Conservation (phyloP, 2,329 filamentous ascomycete species). For the Trichoderma sp. region DNA sequence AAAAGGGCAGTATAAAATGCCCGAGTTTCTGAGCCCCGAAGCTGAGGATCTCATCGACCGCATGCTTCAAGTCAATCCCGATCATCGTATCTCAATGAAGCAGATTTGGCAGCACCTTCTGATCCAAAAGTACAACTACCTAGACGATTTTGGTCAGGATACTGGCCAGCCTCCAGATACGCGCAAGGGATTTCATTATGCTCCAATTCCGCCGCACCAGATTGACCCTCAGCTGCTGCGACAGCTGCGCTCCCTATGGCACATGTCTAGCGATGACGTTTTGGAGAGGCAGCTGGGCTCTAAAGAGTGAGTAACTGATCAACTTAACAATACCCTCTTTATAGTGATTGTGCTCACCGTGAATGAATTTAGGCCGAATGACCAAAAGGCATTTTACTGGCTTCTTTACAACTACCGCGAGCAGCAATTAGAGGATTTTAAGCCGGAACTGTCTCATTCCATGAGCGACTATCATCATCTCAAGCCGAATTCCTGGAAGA, state of each 20-base stretch:
- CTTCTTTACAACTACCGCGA: conserved; percentile 79
- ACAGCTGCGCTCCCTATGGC: conserved; percentile 88
- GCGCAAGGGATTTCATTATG: conserved; percentile 60
- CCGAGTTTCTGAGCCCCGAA: conserved; percentile 61
- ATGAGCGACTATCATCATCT: conserved; percentile 89
- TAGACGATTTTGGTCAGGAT: conserved; percentile 62
- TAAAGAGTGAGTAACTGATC: conserved; percentile 53
- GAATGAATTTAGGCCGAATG: conserved; percentile 61
- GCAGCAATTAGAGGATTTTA: conserved; percentile 83
- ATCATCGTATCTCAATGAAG: conserved; percentile 72
- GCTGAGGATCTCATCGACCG: conserved; percentile 73
- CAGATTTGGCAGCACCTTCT: conserved; percentile 85
- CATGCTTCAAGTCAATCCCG: conserved; percentile 77
- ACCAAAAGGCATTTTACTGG: conserved; percentile 92
- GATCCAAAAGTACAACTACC: conserved; percentile 76
- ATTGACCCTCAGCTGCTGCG: conserved; percentile 80
- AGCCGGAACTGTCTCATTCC: conserved; percentile 75
- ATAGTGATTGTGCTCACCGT: conserved; percentile 21
- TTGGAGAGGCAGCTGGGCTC: conserved; percentile 66
- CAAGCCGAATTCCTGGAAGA: conserved; percentile 55
- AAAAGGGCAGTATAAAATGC: conserved; percentile 59
- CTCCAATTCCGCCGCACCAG: conserved; percentile 58
- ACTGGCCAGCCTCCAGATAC: conserved; percentile 54
- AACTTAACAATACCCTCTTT: neutral
- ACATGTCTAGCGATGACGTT: conserved; percentile 72